These are phyloP conservation scores for Candida coquimbonensis DNA, from an alignment of 805 yeast species.

Conservation along the genomic window DNA sequence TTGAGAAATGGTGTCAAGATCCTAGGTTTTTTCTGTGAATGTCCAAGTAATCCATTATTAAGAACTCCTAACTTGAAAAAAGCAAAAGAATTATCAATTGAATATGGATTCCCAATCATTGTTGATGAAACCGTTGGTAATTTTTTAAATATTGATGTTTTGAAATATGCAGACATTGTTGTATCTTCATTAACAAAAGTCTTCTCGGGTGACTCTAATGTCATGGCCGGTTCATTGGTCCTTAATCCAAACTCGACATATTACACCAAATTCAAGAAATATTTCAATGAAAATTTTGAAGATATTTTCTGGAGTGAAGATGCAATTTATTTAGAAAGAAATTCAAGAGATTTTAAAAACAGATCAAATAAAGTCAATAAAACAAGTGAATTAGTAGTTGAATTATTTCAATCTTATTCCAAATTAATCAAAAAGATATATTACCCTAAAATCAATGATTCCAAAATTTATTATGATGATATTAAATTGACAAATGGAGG, in stretches of 20 bases:
- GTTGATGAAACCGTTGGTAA: constrained; percentile 96
- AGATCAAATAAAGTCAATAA: constrained; percentile 49
- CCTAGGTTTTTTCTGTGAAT: constrained; percentile 81
- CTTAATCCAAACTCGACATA: constrained; percentile 58
- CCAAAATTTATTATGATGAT: constrained; percentile 62
- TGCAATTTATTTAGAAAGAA: constrained; percentile 84
- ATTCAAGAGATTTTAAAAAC: constrained; percentile 78
- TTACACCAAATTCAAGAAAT: constrained; percentile 43
- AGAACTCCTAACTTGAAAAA: constrained; percentile 72
- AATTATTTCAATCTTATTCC: constrained; percentile 37
- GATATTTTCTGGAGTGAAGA: constrained; percentile 91
- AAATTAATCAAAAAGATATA: constrained; percentile 52
- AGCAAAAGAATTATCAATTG: constrained; percentile 57
- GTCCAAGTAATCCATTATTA: constrained; percentile 91
- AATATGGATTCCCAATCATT: constrained; percentile 69
- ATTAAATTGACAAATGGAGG: constrained; percentile 69
- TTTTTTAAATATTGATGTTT: constrained; percentile 72
- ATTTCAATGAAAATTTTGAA: constrained; percentile 48
- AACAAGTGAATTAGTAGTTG: constrained; percentile 49
- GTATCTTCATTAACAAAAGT: constrained; percentile 86
- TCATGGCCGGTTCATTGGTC: constrained; percentile 87
- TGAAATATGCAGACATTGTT: constrained; percentile 80
- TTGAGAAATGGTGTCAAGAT: constrained; percentile 60
- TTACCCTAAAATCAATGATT: constrained; percentile 56
- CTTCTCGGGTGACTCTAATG: constrained; percentile 91